Conservation (phyloP, 192 early-diverging fungal genomes). For the Spizellomyces punctatus region DNA sequence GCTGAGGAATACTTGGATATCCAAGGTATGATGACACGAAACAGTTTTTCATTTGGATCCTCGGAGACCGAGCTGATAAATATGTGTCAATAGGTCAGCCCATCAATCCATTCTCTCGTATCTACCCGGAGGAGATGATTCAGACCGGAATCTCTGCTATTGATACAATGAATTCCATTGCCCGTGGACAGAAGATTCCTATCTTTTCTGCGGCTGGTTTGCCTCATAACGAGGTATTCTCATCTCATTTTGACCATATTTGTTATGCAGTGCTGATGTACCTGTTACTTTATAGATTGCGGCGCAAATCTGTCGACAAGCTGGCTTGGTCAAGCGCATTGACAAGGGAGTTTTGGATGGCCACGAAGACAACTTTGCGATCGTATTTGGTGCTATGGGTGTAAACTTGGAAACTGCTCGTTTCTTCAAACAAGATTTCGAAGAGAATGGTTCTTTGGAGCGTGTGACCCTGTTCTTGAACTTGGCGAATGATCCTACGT, state of each 20-base stretch:
- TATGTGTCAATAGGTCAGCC: conserved; percentile 69
- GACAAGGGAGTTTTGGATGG: conserved; percentile 92
- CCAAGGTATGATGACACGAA: conserved; percentile 54
- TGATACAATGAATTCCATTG: conserved; percentile 99
- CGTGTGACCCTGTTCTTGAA: conserved; percentile 98
- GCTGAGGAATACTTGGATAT: conserved; percentile 99
- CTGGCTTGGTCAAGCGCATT: conserved; percentile 90
- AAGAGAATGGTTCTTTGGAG: conserved; percentile 99
- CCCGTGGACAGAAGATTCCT: conserved; percentile 99
- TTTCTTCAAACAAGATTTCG: conserved; percentile 99
- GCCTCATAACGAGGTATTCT: conserved; percentile 92
- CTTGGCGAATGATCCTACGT: conserved; percentile 99
- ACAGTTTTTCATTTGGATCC: not conserved
- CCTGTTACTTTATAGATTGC: conserved; percentile 73
- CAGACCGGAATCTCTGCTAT: conserved; percentile 99
- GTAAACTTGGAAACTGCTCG: conserved; percentile 99
- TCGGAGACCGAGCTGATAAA: not conserved
- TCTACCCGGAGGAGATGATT: conserved; percentile 99
- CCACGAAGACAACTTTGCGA: conserved; percentile 99
- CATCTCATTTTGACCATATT: not conserved
- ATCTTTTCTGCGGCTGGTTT: conserved; percentile 99
- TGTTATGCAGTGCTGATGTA: not conserved
- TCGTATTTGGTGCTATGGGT: conserved; percentile 99
- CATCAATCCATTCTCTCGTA: conserved; percentile 99
- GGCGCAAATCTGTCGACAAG: conserved; percentile 99